Conservation (phyloP, 2,329 filamentous ascomycete species). For the Hypoxylon sp. region DNA sequence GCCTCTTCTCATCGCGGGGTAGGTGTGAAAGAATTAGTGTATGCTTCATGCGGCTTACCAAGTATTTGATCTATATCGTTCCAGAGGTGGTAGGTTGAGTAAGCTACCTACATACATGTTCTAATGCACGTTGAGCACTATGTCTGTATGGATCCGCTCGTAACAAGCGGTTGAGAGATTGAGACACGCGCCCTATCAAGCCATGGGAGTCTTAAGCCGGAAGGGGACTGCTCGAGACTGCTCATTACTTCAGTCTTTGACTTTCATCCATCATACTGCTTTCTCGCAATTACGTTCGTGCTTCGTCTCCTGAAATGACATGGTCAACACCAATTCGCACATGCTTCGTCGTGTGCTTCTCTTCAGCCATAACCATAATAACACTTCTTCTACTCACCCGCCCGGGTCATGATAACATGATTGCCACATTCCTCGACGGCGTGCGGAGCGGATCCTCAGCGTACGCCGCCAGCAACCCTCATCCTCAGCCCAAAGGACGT, state of each 20-base stretch:
- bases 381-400: conserved; percentile 4
- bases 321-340: conserved; percentile 6
- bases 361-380: conserved; percentile 7
- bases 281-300: neutral
- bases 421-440: neutral
- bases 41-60: conserved; percentile 1
- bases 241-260: neutral
- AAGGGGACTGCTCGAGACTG: neutral
- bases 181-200: neutral
- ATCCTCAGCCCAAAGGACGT: neutral
- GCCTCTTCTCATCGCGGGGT: conserved; percentile 4
- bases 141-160: neutral
- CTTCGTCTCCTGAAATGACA: neutral
- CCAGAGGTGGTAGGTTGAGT: neutral
- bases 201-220: neutral
- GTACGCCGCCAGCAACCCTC: neutral
- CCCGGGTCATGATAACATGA: conserved; percentile 3
- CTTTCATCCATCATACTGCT: neutral
- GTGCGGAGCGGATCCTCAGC: neutral
- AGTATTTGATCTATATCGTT: neutral
- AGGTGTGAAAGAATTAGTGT: neutral
- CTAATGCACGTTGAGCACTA: neutral
- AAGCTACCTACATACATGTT: conserved; percentile 6
- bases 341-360: neutral
- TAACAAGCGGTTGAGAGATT: neutral